Percentiles rank a stretch among this genome's conserved stretches.
phyloP scores from a whole-genome alignment of 148 eudicot genomes.

The Rhododendron ferrugineum region DNA sequence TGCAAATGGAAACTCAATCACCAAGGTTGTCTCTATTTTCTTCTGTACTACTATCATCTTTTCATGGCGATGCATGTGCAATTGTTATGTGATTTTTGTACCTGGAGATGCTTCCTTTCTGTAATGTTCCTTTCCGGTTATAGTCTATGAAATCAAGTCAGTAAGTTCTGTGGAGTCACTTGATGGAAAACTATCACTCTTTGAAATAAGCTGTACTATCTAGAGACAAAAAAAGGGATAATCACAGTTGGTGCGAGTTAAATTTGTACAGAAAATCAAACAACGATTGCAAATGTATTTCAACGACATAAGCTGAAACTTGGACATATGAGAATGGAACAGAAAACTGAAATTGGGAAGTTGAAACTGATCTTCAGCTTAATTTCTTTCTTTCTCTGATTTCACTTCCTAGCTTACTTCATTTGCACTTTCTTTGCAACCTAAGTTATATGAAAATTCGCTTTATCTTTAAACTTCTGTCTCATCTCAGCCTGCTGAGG shows the following conservation, averaged over 20 bases:
- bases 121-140: not conserved
- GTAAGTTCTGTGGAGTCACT: not conserved
- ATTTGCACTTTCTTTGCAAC: not conserved
- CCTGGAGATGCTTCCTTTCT: not conserved
- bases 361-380: not conserved
- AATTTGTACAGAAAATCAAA: not conserved
- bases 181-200: not conserved
- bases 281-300: not conserved
- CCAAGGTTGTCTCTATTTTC: constrained; percentile 15
- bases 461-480: not conserved
- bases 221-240: not conserved
- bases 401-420: not conserved
- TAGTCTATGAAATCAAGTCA: not conserved
- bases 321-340: not conserved
- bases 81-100: not conserved
- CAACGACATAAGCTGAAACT: not conserved
- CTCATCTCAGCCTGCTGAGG: constrained; percentile 47
- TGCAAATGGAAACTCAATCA: constrained; percentile 9
- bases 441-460: no score
- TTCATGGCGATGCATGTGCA: not conserved
- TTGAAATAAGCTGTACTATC: not conserved
- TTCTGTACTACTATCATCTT: not conserved
- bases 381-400: not conserved
- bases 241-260: not conserved
- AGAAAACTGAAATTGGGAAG: not conserved